phyloP scores from a whole-genome alignment of 768 basidiomycete species.

The Suillus paluster region DNA sequence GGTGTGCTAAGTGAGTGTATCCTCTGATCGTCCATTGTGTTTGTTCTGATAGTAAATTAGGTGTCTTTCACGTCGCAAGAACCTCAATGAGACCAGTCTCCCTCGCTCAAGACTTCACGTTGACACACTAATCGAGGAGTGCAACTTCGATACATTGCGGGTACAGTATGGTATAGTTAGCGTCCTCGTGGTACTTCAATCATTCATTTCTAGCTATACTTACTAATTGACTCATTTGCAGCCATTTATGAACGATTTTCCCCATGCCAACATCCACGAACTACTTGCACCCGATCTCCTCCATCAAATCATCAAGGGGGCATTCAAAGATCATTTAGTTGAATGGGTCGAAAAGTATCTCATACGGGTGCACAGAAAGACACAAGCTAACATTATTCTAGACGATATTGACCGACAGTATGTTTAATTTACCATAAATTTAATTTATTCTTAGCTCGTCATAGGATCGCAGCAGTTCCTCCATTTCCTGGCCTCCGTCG shows the following conservation, averaged over 20 bases:
- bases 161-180: slow-evolving; percentile 36
- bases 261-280: slow-evolving; percentile 30
- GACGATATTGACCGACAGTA: slow-evolving; percentile 9
- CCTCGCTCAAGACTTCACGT: slow-evolving; percentile 26
- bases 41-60: slow-evolving; percentile 20
- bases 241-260: slow-evolving; percentile 19
- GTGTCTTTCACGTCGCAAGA: slow-evolving; percentile 24
- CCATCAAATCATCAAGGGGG: slow-evolving; percentile 53
- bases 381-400: slow-evolving; percentile 53
- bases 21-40: slow-evolving; percentile 1
- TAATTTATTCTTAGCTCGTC: neutral
- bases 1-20: slow-evolving; percentile 39
- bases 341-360: slow-evolving; percentile 33
- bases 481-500: slow-evolving; percentile 18
- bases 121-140: slow-evolving; percentile 28
- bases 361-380: slow-evolving; percentile 26
- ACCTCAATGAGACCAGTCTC: slow-evolving; percentile 29
- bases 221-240: neutral
- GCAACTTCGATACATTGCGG: slow-evolving; percentile 36
- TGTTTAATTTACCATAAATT: neutral
- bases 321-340: slow-evolving; percentile 48
- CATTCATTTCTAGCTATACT: neutral
- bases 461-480: slow-evolving; percentile 33
- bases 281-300: slow-evolving; percentile 45
- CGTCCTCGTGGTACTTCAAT: slow-evolving; percentile 17